Base-by-base conservation (phyloP, 768 basidiomycete genomes). In the Floccularia luteovirens region DNA sequence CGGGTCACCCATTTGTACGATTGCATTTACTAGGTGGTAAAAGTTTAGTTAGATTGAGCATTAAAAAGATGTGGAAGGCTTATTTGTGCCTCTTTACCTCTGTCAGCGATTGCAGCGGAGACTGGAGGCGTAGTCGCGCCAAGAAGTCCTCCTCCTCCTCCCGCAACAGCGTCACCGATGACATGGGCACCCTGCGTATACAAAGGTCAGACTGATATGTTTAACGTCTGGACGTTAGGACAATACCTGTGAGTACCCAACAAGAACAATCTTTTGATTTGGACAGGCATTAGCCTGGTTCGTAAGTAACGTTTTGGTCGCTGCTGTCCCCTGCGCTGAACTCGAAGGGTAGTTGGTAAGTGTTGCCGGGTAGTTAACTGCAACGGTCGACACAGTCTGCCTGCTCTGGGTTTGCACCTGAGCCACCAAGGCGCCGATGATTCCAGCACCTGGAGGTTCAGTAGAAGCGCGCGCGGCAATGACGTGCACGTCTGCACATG, bases 251-350 rank as follows among this genome's bases (percentile, higher is more conserved):
- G 54, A 56, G 28, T 56, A 59, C 20, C 57, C 55, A 36, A 56
- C 52, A 10, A 59, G 49, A 17, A 59, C 57, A 30, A 59, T 56
- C 46, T 59, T 59, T 36, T 56, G 55, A 31, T 46, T 47, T 3
- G 57, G 57, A 38, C 57, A 59, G 21, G 50, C 41, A 16, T 43
- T 41, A 12, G 48, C 51, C 42, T 56, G 55, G 35, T 45, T 52
- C 24, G 51, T 52, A 36, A 59, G 43, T 16, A 55, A 31, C 14
- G 50, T 39, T 36, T 48, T 59, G 24, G 52, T 55, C 1, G 53
- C 55, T 8, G 49, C 33, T 22, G 55, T 56, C 14, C 57, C 57
- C 28, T 52, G 48, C n/a, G 50, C 50, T n/a, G 54, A 53, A 35
- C 53, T 56, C 35, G 39, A 45, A 10, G 50, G 48, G 20, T 59